Evolutionary conservation across 2,329 filamentous ascomycete genomes (phyloP).

Genomic region (Meredithiella fracta): DNA sequence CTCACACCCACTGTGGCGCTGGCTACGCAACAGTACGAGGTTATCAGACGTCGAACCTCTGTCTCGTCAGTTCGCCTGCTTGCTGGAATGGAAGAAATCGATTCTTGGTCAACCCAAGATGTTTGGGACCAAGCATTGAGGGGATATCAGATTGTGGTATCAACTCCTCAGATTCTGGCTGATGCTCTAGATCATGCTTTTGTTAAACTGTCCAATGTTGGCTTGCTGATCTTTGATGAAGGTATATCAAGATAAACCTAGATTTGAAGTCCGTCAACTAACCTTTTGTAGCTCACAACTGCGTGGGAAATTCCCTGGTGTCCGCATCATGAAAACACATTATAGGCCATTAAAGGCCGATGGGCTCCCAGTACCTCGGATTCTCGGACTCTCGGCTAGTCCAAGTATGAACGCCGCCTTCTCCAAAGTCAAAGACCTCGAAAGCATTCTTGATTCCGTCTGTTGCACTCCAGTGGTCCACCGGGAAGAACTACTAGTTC

Average conservation of each 20-base stretch:
- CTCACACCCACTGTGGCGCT: conserved; percentile 52
- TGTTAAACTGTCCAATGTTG: conserved; percentile 43
- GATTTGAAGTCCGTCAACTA: too few relatives aligned
- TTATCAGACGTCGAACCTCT: conserved; percentile 43
- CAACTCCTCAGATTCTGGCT: conserved; percentile 57
- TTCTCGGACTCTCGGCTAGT: conserved; percentile 69
- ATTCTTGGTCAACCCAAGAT: conserved; percentile 52
- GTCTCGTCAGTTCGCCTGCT: conserved; percentile 44
- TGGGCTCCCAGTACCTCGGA: conserved; percentile 36
- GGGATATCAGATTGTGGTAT: conserved; percentile 56
- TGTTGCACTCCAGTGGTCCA: conserved; percentile 53
- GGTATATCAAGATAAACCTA: too few relatives aligned
- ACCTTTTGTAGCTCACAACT: conserved; percentile 73
- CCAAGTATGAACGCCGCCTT: conserved; percentile 47
- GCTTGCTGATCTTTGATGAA: conserved; percentile 70
- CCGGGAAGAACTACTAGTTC: conserved; percentile 49
- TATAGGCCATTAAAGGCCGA: conserved; percentile 38
- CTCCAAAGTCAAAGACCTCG: conserved; percentile 42
- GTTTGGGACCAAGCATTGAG: conserved; percentile 52
- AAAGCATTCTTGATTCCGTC: conserved; percentile 51
- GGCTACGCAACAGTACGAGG: conserved; percentile 47
- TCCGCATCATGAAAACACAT: conserved; percentile 55
- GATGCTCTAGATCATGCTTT: conserved; percentile 65
- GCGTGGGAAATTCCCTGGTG: conserved; percentile 46
- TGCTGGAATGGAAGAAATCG: conserved; percentile 50